phyloP scores from a whole-genome alignment of 305 asterid genomes.

The Fraxinus floribunda region DNA sequence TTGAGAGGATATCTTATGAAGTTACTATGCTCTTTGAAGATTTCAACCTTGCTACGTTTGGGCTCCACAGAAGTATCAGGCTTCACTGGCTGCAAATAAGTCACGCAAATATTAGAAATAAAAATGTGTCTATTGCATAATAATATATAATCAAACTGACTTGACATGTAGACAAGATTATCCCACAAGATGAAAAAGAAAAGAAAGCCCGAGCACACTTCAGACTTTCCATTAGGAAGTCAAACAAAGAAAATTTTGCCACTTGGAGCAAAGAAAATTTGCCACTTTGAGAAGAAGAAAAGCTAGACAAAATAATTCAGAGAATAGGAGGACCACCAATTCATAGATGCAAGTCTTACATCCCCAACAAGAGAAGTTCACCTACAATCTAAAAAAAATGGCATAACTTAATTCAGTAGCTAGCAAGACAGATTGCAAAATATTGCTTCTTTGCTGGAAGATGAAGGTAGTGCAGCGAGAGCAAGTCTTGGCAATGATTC shows the following conservation, averaged over 20 bases:
- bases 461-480: background rate
- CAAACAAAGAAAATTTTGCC: background rate
- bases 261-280: background rate
- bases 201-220: background rate
- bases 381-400: background rate
- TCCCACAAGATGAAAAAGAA: conserved; percentile 6
- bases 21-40: conserved; percentile 82
- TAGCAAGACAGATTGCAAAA: background rate
- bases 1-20: conserved; percentile 90
- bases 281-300: background rate
- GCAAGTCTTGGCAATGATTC: background rate
- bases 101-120: background rate
- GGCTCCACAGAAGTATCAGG: conserved; percentile 58
- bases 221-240: background rate
- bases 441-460: background rate
- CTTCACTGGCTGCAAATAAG: conserved; percentile 67
- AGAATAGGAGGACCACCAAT: background rate
- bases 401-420: background rate
- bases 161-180: background rate
- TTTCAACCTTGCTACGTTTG: conserved; percentile 89
- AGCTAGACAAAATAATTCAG: background rate
- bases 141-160: background rate
- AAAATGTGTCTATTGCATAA: background rate
- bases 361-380: background rate
- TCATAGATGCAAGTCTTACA: background rate